Conservation (phyloP, 306 rosid species). For the Cucurbita ficifolia region DNA sequence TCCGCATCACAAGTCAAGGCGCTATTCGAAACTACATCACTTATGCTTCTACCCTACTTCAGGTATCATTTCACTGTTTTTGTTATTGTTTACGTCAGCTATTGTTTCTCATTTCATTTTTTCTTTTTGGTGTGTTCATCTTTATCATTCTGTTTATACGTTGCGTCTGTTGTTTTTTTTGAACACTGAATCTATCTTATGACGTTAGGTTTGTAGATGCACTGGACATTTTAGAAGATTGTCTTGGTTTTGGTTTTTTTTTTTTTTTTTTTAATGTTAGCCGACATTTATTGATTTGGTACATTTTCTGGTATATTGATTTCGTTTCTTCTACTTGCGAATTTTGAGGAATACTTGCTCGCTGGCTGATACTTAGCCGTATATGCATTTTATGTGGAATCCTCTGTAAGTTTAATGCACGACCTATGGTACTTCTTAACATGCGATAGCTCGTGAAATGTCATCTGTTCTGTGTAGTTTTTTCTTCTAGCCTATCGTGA, state of each 20-base stretch:
- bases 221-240: background rate
- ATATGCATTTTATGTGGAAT: background rate
- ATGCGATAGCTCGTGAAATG: background rate
- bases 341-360: background rate
- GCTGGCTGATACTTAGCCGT: background rate
- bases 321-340: background rate
- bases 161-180: background rate
- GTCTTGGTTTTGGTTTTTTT: background rate
- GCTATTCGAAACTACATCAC: conserved; percentile 94
- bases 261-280: background rate
- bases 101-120: background rate
- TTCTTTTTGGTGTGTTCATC: background rate
- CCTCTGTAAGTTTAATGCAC: background rate
- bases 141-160: background rate
- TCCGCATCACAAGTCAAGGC: conserved; percentile 83
- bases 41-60: conserved; percentile 82
- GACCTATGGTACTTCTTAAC: background rate
- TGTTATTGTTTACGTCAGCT: background rate
- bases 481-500: background rate
- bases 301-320: background rate
- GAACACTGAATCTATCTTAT: background rate
- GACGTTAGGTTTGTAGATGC: background rate
- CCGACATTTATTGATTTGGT: background rate
- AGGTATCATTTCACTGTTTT: conserved; percentile 26
- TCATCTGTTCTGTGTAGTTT: background rate